Evolutionary conservation across 2,329 filamentous ascomycete genomes (phyloP), one percentile per base, ranked within the genome.

Genomic region (Phaeophleospora eucalypticola): DNA sequence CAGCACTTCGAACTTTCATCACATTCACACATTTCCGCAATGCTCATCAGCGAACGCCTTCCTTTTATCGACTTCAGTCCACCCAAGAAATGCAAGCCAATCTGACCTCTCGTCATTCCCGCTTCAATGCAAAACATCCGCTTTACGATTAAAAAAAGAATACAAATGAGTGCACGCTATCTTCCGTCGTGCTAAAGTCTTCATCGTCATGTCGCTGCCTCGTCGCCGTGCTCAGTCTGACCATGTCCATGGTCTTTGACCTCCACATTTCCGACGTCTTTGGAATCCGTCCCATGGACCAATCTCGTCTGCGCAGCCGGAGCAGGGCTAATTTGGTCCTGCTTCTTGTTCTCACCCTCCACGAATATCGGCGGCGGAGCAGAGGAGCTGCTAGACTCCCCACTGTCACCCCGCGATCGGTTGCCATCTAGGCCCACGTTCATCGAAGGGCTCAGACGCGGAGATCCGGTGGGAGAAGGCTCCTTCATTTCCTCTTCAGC

Each of bases 371-470:
- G 57, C 27, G 58, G 57, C 3, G 58, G 57, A 32, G 54, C 52
- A 17, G 45, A 29, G 12, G 24, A 48, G 37, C 37, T 45, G 24
- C 51, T 56, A 15, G 54, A 57, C 39, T 64, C 60, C 21, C 60
- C 64, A 34, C 58, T 62, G 34, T 62, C 59, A 14, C 55, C 61
- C 41, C 62, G 48, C 19, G 45, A 48, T 9, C 63, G 40, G 27
- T 52, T 63, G 49, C 47, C 41, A 9, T 35, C 34, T 20, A 41
- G 39, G n/a, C n/a, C n/a, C 10, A 45, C 16, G 7, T 46, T 18
- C 9, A 43, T 29, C 1, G 45, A 32, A 12, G 52, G 46, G 19
- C 42, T 17, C n/a, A 49, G 20, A 14, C 39, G 41, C 8, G 46
- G 48, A 2, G 53, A 55, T 8, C 46, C 49, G 2, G 48, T 53